Base-by-base conservation (phyloP, 2,329 filamentous ascomycete genomes). In the Atkinsonella hypoxylon region DNA sequence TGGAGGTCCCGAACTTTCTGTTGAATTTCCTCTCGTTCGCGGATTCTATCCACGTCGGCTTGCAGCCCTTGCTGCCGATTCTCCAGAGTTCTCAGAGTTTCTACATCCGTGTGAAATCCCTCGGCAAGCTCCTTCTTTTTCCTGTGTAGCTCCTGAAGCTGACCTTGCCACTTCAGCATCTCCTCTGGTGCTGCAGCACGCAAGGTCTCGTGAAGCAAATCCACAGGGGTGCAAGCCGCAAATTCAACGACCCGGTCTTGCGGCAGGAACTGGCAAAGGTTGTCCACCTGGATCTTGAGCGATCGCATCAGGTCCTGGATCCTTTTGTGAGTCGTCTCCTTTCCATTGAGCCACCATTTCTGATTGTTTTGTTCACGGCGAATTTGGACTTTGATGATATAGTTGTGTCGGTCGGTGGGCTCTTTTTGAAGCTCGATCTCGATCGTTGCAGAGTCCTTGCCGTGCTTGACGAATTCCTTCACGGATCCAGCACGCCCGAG, bases 181-280 rank as follows among this genome's bases (percentile, higher is more conserved):
- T 94, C 73, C 44, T 83, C 76, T 0, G 87, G 83, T 0, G 90
- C 93, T 7, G 89, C 90, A 34, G 93, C 93, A 61, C 89, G 82
- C 55, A 95, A 82, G 0, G 93, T 98, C 59, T 93, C 87, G 53
- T 82, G 77, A 1, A 98, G 75, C 18, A 96, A 77, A 43, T 94
- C 85, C 12, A 95, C 74, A 0, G 91, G 85, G 9, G 81, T 86
- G 57, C 95, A 79, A 5, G 79, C 85, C 5, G 93, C 89, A 63
- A 98, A 98, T 62, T 96, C 90, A 22, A 89, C 88, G 1, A 98
- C 93, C 58, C 90, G 86, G 64, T 98, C 93, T 66, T 98, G 93
- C 0, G 93, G 93, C 43, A 98, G 71, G 60, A 98, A 98, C 64
- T 98, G 93, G 65, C 93, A 98, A 2, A 98, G 75, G 59, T 98